A percentile compares a stretch with the other conserved stretches of the same genome.
phyloP scores from a whole-genome alignment of 345 rosid species.

The Erucastrum elatum region DNA sequence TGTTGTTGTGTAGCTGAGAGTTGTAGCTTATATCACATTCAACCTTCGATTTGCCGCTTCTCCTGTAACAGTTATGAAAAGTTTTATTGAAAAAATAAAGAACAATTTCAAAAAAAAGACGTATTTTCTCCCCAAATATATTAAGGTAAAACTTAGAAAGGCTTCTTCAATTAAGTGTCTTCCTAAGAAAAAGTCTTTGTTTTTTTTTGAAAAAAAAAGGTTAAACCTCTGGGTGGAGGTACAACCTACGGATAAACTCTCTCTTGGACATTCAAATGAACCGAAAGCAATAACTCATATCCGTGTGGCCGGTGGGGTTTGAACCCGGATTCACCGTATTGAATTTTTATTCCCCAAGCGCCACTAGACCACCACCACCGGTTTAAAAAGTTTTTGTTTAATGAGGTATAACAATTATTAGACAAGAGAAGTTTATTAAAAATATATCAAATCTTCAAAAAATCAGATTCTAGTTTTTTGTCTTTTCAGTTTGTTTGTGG shows the following conservation, averaged over 20 bases:
- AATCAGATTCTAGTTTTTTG: neutral
- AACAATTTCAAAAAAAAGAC: neutral
- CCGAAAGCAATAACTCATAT: too few species aligned
- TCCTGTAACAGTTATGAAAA: conserved; percentile 12
- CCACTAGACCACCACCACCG: too few species aligned
- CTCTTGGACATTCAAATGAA: too few species aligned
- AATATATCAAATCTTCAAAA: neutral
- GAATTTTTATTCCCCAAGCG: too few species aligned
- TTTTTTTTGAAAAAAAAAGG: too few species aligned
- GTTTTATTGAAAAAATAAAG: neutral
- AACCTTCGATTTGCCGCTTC: conserved; percentile 37
- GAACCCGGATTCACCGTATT: too few species aligned
- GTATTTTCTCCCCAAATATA: neutral
- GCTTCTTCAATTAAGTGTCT: neutral
- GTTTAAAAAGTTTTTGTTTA: neutral
- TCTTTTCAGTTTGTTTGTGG: neutral
- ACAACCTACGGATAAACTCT: too few species aligned
- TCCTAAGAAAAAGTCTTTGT: neutral
- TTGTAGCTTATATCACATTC: conserved; percentile 26
- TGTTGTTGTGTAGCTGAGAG: conserved; percentile 28
- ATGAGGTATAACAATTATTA: neutral
- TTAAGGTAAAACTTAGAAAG: neutral
- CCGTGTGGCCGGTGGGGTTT: too few species aligned
- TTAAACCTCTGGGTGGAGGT: too few species aligned
- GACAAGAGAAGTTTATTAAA: neutral